These are phyloP conservation scores for Trametes elegans DNA, from an alignment of 768 basidiomycete species.

Conservation along the genomic window DNA sequence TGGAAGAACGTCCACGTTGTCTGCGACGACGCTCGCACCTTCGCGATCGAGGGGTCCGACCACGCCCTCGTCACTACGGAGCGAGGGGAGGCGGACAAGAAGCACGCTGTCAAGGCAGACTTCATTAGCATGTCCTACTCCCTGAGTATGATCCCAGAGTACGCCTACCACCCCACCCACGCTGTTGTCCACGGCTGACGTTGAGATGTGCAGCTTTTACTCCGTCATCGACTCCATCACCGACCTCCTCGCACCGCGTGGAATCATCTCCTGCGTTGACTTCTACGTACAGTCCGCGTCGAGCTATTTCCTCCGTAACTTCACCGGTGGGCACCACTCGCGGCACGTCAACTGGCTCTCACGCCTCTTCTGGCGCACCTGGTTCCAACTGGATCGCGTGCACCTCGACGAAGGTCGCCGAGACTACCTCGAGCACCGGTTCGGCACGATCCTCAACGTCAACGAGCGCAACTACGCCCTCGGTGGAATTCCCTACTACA, in stretches of 20 bases:
- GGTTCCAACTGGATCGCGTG: conserved; percentile 33
- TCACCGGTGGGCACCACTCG: conserved; percentile 18
- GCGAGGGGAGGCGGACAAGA: conserved; percentile 41
- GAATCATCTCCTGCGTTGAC: conserved; percentile 18
- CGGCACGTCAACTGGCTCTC: conserved; percentile 20
- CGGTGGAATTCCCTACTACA: conserved; percentile 56
- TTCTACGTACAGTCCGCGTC: conserved; percentile 20
- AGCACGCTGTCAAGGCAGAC: conserved; percentile 39
- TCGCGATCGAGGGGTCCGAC: conserved; percentile 57
- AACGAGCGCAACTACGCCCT: conserved; percentile 73
- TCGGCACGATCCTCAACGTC: conserved; percentile 70
- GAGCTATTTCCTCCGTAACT: conserved; percentile 20
- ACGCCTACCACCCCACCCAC: conserved; percentile 9
- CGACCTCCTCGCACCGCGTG: conserved; percentile 55
- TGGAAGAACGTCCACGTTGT: conserved; percentile 74
- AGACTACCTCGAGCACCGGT: conserved; percentile 75
- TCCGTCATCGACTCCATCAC: conserved; percentile 67
- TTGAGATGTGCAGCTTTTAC: conserved; percentile 51
- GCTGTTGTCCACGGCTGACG: conserved; percentile 54
- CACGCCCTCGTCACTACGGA: conserved; percentile 32
- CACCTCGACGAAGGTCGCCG: conserved; percentile 55
- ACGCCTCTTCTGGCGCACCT: conserved; percentile 22
- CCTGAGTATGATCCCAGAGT: conserved; percentile 48
- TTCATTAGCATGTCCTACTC: conserved; percentile 57
- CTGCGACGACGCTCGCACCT: conserved; percentile 70